Conservation (phyloP, 2,329 filamentous ascomycete species). For the Aspergillus terreus region DNA sequence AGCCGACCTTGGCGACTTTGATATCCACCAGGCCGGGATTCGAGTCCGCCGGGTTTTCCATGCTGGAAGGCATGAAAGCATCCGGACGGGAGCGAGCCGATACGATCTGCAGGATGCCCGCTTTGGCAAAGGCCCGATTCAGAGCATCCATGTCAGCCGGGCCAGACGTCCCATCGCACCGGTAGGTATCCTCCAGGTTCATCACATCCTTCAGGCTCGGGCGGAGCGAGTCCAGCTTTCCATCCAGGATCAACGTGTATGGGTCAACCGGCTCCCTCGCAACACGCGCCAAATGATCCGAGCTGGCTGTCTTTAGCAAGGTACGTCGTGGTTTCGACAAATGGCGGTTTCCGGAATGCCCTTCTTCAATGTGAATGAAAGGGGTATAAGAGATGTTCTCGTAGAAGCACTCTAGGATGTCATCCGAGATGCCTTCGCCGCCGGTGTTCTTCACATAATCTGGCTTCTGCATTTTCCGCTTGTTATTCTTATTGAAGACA, state of each 20-base stretch:
- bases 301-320: slow-evolving; percentile 62
- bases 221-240: slow-evolving; percentile 75
- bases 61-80: slow-evolving; percentile 88
- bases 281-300: slow-evolving; percentile 62
- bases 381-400: slow-evolving; percentile 98
- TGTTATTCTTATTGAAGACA: slow-evolving; percentile 99
- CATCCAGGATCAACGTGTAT: slow-evolving; percentile 89
- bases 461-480: slow-evolving; percentile 94
- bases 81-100: slow-evolving; percentile 90
- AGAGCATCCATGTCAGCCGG: slow-evolving; percentile 75
- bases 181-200: slow-evolving; percentile 86
- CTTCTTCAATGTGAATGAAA: slow-evolving; percentile 96
- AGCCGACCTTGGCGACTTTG: slow-evolving; percentile 91
- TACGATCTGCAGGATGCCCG: slow-evolving; percentile 89
- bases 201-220: slow-evolving; percentile 91
- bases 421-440: slow-evolving; percentile 87
- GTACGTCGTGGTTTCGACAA: slow-evolving; percentile 69
- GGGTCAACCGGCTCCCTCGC: slow-evolving; percentile 87
- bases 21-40: slow-evolving; percentile 94
- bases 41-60: slow-evolving; percentile 78
- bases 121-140: slow-evolving; percentile 85
- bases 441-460: slow-evolving; percentile 95
- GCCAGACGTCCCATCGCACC: slow-evolving; percentile 73
- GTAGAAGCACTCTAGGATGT: slow-evolving; percentile 93
- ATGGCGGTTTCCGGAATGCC: slow-evolving; percentile 67